Base-by-base conservation (phyloP, 75 land plant genomes). In the Cunninghamia lanceolata region DNA sequence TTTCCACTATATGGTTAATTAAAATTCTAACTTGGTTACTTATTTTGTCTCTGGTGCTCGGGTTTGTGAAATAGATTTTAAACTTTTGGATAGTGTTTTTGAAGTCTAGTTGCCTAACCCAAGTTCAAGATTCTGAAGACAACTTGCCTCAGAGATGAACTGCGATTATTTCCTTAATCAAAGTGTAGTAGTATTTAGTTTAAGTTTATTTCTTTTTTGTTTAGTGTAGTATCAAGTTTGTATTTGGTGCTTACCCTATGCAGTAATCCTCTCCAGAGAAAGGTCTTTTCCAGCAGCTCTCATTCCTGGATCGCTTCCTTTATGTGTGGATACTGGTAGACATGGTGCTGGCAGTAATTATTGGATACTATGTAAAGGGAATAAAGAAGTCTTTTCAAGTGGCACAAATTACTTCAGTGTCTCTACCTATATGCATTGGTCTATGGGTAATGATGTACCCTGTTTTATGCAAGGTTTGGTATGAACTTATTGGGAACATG, bases 361-460 rank as follows among this genome's bases (percentile, higher is more conserved):
- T 89, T 71, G 90, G 91, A 7, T 90, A 90, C 90, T 89, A 77
- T 77, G 84, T 71, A 52, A n/a, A 54, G 68, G 45, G 71, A 19
- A 86, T 90, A 14, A 90, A 89, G 83, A 40, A 89, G 68, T 4
- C 45, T 3, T 86, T 90, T 53, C 74, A 85, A 84, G 91, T 90
- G 25, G 85, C 83, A 3, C 10, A 88, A 59, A 76, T 90, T 38
- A 84, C 87, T 1, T 88, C 87, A 6, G 91, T 90, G 13, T 90
- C 91, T 1, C 88, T 90, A 46, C 91, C 91, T 56, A 90, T 90
- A 47, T 90, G 91, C 81, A 83, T 90, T 75, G 90, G 91, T 36
- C 87, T 90, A 30, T 90, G 91, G 91, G 90, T 86, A 13, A 90
- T 90, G 91, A 88, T 90, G 91, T 90, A 85, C 68, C 91, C 91